Conservation (phyloP, 768 basidiomycete species). For the Tulasnella sp. region DNA sequence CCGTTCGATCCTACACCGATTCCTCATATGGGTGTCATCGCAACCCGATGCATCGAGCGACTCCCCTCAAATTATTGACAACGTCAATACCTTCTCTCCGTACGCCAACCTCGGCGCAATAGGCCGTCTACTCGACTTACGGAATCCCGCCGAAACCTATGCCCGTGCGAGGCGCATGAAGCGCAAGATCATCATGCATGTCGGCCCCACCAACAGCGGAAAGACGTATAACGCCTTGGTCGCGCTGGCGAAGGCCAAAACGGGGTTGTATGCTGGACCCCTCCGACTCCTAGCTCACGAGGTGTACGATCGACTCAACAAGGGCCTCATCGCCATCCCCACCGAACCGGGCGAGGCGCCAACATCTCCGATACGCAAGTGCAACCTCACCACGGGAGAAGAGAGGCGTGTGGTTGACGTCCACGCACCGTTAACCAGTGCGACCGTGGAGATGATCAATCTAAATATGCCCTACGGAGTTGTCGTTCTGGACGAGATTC, state of each 20-base stretch:
- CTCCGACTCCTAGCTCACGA: slow-evolving; percentile 90
- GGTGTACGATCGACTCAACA: slow-evolving; percentile 83
- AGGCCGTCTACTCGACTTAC: slow-evolving; percentile 12
- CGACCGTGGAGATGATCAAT: slow-evolving; percentile 89
- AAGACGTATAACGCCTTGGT: slow-evolving; percentile 92
- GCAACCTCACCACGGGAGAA: slow-evolving; percentile 89
- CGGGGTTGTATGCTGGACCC: slow-evolving; percentile 84
- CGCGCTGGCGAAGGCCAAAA: slow-evolving; percentile 62
- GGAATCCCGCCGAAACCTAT: slow-evolving; percentile 19
- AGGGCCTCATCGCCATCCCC: slow-evolving; percentile 63
- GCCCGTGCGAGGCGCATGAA: slow-evolving; percentile 45
- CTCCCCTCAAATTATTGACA: not conserved
- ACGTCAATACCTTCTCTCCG: slow-evolving; percentile 1
- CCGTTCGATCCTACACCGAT: not conserved
- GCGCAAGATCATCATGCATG: slow-evolving; percentile 84
- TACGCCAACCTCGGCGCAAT: not conserved
- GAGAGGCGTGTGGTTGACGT: slow-evolving; percentile 63
- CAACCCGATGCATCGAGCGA: not conserved
- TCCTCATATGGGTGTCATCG: slow-evolving; percentile 1
- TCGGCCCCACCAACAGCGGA: slow-evolving; percentile 95
- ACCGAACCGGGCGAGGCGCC: slow-evolving; percentile 5
- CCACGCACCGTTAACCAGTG: slow-evolving; percentile 51
- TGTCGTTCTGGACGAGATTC: slow-evolving; percentile 93
- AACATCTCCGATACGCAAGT: slow-evolving; percentile 33
- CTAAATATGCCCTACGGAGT: slow-evolving; percentile 45